Evolutionary conservation across 2,329 filamentous ascomycete genomes (phyloP).

Genomic region (Botrytis paeoniae): DNA sequence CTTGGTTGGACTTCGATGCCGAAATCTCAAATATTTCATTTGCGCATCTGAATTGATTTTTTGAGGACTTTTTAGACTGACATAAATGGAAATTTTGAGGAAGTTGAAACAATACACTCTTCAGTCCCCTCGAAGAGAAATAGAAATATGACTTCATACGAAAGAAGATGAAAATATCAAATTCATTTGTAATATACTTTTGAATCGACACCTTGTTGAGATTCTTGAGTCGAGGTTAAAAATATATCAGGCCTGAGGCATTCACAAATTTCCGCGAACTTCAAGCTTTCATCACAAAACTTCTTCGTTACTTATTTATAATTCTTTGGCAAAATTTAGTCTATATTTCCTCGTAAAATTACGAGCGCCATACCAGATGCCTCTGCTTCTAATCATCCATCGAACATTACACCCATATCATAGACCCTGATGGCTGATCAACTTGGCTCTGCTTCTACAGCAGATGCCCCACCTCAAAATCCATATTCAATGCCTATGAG

Average conservation of each 20-base stretch:
- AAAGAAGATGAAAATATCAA: neutral
- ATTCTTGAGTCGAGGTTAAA: neutral
- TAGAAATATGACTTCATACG: neutral
- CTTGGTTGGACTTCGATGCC: neutral
- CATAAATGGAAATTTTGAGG: neutral
- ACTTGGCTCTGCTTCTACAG: slow-evolving; percentile 17
- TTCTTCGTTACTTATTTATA: neutral
- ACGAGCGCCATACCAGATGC: slow-evolving; percentile 24
- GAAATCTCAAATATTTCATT: neutral
- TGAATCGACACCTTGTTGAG: neutral
- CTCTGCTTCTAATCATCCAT: slow-evolving; percentile 21
- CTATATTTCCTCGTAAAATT: neutral
- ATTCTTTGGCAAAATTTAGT: neutral
- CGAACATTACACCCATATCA: slow-evolving; percentile 31
- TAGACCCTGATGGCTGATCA: slow-evolving; percentile 30
- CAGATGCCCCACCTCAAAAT: slow-evolving; percentile 27
- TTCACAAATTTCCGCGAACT: neutral
- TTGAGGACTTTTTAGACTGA: neutral
- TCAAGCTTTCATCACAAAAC: neutral
- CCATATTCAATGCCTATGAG: slow-evolving; percentile 16
- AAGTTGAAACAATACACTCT: too few species aligned
- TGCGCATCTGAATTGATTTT: neutral
- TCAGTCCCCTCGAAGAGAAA: neutral
- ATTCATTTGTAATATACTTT: neutral
- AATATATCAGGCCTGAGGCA: neutral